Evolutionary conservation across 768 basidiomycete genomes (phyloP), one percentile per base, ranked within the genome.

Genomic region (Pleurotus salmoneostramineus): DNA sequence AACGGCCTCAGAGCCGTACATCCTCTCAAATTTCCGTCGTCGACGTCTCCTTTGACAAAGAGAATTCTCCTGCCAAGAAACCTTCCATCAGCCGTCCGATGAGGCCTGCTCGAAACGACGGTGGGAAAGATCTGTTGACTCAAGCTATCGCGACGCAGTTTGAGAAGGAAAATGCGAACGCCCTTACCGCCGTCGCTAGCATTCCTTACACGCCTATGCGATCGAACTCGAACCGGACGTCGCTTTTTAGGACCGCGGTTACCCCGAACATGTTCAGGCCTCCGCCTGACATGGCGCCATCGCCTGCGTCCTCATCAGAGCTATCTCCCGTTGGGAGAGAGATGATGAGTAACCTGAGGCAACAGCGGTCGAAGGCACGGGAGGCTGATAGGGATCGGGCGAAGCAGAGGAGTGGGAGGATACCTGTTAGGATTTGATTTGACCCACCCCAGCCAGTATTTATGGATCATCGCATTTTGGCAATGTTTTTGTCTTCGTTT

Each of bases 231-330:
- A 67, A 68, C 36, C 68, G 72, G 14, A 69, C 66, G 48, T 70
- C 76, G 2, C 63, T 77, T 35, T 70, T 76, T 54, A 71, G 74
- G 27, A 66, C 70, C 27, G 69, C 71, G 54, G 70, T 78, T 12
- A 68, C 71, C 15, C 71, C 76, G 17, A 64, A 73, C 47, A 79
- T 82, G 45, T 85, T 83, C 51, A 77, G 74, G 47, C 74, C 77
- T 7, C 79, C 81, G 5, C 66, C 68, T 32, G 72, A 72, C 10
- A 75, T 72, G 57, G 65, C 68, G 33, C 80, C 85, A 3, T 89
- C 87, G 1, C 87, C 89, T 17, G 80, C 86, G 21, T 85, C 82
- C 32, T 89, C 89, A 2, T 81, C 88, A 7, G 90, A 91, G 60
- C 72, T 92, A 50, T 91, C 89, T 15, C 87, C 87, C 11, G 72